Base-by-base conservation (phyloP, 176 grass and related monocot species). In the Sorghum bicolor region DNA sequence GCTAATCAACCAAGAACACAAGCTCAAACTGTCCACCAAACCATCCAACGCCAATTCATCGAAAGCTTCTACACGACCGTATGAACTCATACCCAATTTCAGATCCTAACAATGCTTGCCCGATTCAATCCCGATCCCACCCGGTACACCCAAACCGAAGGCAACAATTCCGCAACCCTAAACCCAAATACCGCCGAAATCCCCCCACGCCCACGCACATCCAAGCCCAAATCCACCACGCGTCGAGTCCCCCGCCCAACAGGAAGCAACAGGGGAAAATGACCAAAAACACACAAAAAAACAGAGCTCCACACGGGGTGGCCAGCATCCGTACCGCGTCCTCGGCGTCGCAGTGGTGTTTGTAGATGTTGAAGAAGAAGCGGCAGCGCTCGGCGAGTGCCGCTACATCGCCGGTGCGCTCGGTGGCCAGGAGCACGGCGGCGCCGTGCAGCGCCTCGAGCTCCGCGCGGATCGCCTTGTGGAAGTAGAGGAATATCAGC, bases 331-430 rank as follows among this genome's bases (percentile, higher is more conserved):
- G 52, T 96, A 99, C 96, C 85, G 91, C 89, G 77, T 99, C 96
- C 86, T 99, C 96, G 55, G 96, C 97, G 74, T 99, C 86, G 88
- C 93, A 99, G 83, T 99, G 97, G 85, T 96, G 91, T 71, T 96
- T 94, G 79, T 99, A 99, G 76, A 99, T 94, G 86, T 77, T 89
- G 82, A 96, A 88, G 80, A 99, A 85, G 82, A 94, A 99, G 70
- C 87, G 87, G 89, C 91, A 99, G 61, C 89, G 91, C 58, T 75
- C 81, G 40, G 93, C 87, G 8, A 99, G 47, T 31, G 73, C 83
- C 10, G 6, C 72, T 55, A 99, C 87, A 60, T 96, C 93, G 69
- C 91, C 93, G 7, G 80, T 61, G 25, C 86, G 89, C 39, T 89
- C 91, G 28, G 96, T 99, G 57, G 91, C 89, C 31, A 99, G 88